Conservation (phyloP, 225 moss, liverwort and hornwort genomes). For the Polytrichum commune region DNA sequence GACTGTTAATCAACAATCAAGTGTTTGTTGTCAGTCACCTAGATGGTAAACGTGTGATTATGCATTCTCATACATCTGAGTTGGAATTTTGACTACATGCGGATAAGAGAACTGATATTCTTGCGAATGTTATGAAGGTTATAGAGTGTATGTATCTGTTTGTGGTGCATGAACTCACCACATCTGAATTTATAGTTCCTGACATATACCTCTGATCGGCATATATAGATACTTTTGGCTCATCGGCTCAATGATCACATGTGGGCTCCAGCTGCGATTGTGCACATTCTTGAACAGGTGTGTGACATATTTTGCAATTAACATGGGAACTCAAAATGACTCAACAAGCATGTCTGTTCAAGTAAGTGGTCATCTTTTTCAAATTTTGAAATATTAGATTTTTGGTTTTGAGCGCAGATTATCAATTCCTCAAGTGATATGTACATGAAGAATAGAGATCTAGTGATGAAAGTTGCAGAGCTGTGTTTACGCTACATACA, state of each 20-base stretch:
- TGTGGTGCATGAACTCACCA: no score
- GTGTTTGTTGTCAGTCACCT: no score
- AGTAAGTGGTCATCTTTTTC: neutral
- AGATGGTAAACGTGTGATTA: no score
- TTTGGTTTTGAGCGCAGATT: slow-evolving; percentile 37
- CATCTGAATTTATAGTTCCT: no score
- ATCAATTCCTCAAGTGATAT: slow-evolving; percentile 59
- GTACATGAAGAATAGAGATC: slow-evolving; percentile 59
- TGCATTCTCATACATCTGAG: no score
- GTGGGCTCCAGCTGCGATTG: slow-evolving; percentile 50
- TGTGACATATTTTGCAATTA: slow-evolving; percentile 6
- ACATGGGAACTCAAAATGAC: neutral
- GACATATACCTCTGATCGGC: slow-evolving; percentile 8
- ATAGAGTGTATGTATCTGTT: no score
- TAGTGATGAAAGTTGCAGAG: slow-evolving; percentile 68
- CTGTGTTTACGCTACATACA: slow-evolving; percentile 79
- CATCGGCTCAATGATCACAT: slow-evolving; percentile 42
- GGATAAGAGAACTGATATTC: no score
- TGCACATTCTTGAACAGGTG: slow-evolving; percentile 62
- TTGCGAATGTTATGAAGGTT: no score
- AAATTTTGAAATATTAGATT: neutral
- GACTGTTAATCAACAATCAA: neutral
- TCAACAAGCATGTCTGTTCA: neutral
- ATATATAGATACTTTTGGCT: slow-evolving; percentile 40
- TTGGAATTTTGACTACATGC: no score